Evolutionary conservation across 2,329 filamentous ascomycete genomes (phyloP).

Genomic region (Drechmeria coniospora): DNA sequence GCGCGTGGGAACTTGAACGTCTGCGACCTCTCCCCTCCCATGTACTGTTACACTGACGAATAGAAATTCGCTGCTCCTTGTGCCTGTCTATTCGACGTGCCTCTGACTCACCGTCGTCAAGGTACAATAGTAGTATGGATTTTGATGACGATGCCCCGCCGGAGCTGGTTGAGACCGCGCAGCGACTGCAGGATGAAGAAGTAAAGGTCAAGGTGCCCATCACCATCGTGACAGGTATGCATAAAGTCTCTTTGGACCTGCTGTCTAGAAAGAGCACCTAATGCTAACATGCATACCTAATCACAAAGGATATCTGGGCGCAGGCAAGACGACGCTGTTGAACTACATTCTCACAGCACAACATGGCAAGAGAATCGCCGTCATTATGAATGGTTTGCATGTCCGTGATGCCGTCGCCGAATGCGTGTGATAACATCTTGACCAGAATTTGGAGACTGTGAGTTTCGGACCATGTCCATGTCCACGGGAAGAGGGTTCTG

Average conservation of each 20-base stretch:
- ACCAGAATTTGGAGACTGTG: conserved; percentile 71
- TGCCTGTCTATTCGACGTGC: not conserved
- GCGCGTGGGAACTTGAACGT: too few relatives aligned
- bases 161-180: conserved; percentile 38
- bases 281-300: not conserved
- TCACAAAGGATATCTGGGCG: conserved; percentile 68
- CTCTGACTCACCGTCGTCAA: too few relatives aligned
- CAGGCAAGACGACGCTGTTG: conserved; percentile 86
- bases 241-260: not conserved
- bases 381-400: conserved; percentile 70
- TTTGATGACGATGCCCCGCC: conserved; percentile 53
- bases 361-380: conserved; percentile 95
- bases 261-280: not conserved
- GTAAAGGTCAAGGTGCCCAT: conserved; percentile 58
- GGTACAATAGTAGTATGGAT: too few relatives aligned
- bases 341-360: conserved; percentile 93
- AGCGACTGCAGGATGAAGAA: conserved; percentile 27
- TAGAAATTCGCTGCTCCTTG: too few relatives aligned
- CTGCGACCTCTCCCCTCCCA: too few relatives aligned
- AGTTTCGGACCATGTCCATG: conserved; percentile 16
- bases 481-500: conserved; percentile 3
- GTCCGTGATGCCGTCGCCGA: not conserved
- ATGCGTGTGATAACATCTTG: not conserved
- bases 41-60: too few relatives aligned
- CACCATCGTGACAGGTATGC: conserved; percentile 63